Conservation (phyloP, 2,329 filamentous ascomycete species). For the Trichoderma guizhouense region DNA sequence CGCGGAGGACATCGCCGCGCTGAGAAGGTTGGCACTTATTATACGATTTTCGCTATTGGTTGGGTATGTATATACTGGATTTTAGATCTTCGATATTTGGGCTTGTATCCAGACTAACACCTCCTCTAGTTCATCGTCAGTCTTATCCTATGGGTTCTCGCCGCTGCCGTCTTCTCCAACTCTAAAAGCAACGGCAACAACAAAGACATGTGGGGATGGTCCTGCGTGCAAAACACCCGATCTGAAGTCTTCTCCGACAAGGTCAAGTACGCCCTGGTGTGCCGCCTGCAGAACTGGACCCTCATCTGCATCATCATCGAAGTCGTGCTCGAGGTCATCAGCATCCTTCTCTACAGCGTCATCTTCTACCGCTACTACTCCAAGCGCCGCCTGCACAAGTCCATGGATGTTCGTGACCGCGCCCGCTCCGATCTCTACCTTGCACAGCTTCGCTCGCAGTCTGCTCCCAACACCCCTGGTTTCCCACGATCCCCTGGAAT, state of each 20-base stretch:
- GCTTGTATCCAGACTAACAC: background rate
- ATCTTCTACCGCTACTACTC: constrained; percentile 98
- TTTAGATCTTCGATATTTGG: background rate
- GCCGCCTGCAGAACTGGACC: constrained; percentile 89
- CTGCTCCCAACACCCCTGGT: constrained; percentile 90
- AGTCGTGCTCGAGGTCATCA: constrained; percentile 85
- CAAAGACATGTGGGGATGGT: constrained; percentile 97
- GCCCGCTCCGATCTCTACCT: constrained; percentile 95
- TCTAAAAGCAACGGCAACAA: constrained; percentile 65
- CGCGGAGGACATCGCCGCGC: constrained; percentile 83
- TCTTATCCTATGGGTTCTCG: constrained; percentile 86
- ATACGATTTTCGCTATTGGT: constrained; percentile 86
- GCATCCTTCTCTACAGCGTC: constrained; percentile 87
- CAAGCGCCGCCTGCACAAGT: constrained; percentile 91
- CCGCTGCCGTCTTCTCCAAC: constrained; percentile 79
- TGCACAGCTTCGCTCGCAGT: constrained; percentile 77
- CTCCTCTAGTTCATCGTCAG: constrained; percentile 70
- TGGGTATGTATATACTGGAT: constrained; percentile 48
- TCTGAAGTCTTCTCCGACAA: constrained; percentile 73
- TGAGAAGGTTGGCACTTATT: constrained; percentile 92
- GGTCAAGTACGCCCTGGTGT: constrained; percentile 85
- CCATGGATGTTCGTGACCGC: constrained; percentile 92
- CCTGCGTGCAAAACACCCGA: constrained; percentile 86
- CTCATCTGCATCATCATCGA: constrained; percentile 97
- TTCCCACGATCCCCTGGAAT: constrained; percentile 60